A percentile compares a stretch with the other conserved stretches of the same genome.
These are phyloP conservation scores for Didymella keratinophila DNA, from an alignment of 2,329 filamentous ascomycete genomes.

Conservation along the genomic window DNA sequence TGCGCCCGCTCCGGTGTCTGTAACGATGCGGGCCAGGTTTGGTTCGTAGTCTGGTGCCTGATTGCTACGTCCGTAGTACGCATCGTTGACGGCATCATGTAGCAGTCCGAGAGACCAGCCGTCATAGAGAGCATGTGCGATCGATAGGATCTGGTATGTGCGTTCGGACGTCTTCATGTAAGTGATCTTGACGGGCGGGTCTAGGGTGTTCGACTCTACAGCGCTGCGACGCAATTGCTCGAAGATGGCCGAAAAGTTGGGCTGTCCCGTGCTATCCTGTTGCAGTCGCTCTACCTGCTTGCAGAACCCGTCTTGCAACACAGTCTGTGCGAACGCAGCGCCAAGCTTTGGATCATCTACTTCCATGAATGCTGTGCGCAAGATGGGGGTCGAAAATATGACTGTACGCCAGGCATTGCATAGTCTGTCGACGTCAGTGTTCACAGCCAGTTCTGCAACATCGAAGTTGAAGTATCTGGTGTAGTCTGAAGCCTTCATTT, in stretches of 20 bases:
- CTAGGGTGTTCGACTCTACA: constrained; percentile 8
- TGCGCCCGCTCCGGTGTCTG: constrained; percentile 57
- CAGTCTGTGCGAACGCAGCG: constrained; percentile 62
- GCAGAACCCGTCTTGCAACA: background rate
- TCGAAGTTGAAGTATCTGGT: constrained; percentile 87
- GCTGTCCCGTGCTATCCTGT: constrained; percentile 21
- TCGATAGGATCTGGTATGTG: constrained; percentile 68
- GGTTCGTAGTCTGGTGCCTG: constrained; percentile 59
- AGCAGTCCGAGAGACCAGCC: constrained; percentile 82
- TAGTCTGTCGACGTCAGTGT: constrained; percentile 65
- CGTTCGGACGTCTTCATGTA: constrained; percentile 46
- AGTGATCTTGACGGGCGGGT: constrained; percentile 48
- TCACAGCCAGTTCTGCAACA: constrained; percentile 66
- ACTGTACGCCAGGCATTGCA: constrained; percentile 69
- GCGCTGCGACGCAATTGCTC: constrained; percentile 49
- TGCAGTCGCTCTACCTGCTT: constrained; percentile 15
- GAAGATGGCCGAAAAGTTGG: constrained; percentile 44
- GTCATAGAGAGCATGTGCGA: constrained; percentile 89
- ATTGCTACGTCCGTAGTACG: constrained; percentile 62
- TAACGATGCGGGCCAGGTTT: constrained; percentile 64
- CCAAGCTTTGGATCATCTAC: constrained; percentile 68
- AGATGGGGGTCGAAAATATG: constrained; percentile 69
- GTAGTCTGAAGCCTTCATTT: constrained; percentile 79
- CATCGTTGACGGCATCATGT: constrained; percentile 72
- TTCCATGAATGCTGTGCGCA: constrained; percentile 76